Conservation (phyloP, 73 alveolate genomes). For the Stentor coeruleus region DNA sequence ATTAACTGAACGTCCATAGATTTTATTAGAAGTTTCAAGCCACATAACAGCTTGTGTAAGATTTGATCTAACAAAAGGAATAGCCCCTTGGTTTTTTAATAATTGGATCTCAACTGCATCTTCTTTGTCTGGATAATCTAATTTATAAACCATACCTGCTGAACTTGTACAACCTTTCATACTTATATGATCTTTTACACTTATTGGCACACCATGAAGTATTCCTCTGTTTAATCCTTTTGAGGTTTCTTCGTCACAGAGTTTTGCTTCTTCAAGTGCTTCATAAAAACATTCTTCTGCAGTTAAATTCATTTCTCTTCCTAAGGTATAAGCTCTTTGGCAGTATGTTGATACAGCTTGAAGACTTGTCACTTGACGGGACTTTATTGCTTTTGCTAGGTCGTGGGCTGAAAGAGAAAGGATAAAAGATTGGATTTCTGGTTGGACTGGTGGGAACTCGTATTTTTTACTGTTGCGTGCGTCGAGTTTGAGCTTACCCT, state of each 20-base stretch:
- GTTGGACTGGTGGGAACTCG: background rate
- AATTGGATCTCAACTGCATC: constrained; percentile 10
- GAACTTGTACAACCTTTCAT: constrained; percentile 5
- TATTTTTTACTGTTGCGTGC: background rate
- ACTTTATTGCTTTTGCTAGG: background rate
- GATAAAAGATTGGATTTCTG: background rate
- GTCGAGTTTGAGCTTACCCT: background rate
- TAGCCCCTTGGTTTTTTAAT: constrained; percentile 61
- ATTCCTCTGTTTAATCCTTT: constrained; percentile 18
- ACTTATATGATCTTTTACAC: constrained; percentile 30
- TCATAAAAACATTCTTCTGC: background rate
- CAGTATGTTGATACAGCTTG: background rate
- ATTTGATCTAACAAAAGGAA: constrained; percentile 66
- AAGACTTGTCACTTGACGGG: background rate
- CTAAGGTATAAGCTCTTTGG: background rate
- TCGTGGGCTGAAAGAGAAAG: background rate
- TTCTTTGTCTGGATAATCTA: background rate
- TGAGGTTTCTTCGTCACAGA: background rate
- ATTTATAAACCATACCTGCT: background rate
- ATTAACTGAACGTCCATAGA: constrained; percentile 66
- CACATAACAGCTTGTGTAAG: constrained; percentile 63
- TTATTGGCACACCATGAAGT: constrained; percentile 40
- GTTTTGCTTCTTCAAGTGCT: background rate
- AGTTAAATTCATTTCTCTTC: background rate
- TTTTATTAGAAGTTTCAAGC: constrained; percentile 57